Base-by-base conservation (phyloP, 306 rosid genomes). In the Cicer arietinum region DNA sequence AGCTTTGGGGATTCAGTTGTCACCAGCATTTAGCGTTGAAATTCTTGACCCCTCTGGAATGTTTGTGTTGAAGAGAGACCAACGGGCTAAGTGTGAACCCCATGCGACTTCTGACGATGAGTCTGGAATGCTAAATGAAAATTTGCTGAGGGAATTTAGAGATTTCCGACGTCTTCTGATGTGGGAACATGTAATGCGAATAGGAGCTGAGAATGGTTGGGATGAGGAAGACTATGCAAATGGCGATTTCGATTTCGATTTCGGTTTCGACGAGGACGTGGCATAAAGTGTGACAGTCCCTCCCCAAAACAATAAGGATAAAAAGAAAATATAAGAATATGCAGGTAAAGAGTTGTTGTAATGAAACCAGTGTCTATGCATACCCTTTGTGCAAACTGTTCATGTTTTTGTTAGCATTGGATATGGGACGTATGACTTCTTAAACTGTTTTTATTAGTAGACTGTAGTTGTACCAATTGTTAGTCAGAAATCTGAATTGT, bases 21-120 rank as follows among this genome's bases (percentile, higher is more conserved):
- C 90, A 7, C 95, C 99, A 7, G 82, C 90, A 8, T 84, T 94
- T 40, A 57, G 78, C 59, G 88, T 85, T 46, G 94, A 89, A 54
- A 79, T 80, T 71, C 81, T 84, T 2, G 87, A 83, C 2, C 87
- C 90, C 39, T 85, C 93, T 11, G 95, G 91, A 76, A 52, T 37
- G 74, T 82, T 85, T 67, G 80, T 84, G 40, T 82, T 92, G 91
- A 89, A 86, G 82, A 67, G 84, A 8, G 73, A 89, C 79, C 37
- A 1, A 41, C 73, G 50, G 67, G 80, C 80, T 16, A 47, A 73
- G 63, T 44, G 57, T 71, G 64, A 12, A 59, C 18, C 67, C 78
- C 74, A 71, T 18, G 40, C 46, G 11, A 56, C 53, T 59, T 81
- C 76, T n/a, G 88, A 83, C 46, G 60, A 78, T 3, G 84, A 82